A percentile compares a stretch with the other conserved stretches of the same genome.
Evolutionary conservation across 345 rosid species (phyloP).

Genomic region (Melastoma malabathricum): DNA sequence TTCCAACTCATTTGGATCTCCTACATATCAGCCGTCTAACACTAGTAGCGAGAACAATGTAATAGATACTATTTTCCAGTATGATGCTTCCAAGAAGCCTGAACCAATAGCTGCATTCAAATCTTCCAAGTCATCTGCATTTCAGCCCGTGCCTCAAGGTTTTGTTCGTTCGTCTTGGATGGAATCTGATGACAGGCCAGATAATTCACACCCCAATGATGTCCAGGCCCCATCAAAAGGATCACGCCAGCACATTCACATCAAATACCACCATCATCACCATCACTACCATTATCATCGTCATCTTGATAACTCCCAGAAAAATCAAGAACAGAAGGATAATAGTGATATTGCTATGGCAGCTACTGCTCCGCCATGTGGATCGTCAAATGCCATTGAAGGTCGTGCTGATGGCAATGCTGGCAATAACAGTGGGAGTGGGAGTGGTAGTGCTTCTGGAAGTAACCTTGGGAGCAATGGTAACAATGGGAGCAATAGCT

Average conservation of each 20-base stretch:
- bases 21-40: constrained; percentile 21
- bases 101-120: constrained; percentile 14
- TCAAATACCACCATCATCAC: constrained; percentile 25
- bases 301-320: constrained; percentile 17
- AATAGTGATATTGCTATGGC: constrained; percentile 12
- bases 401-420: constrained; percentile 11
- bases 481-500: constrained; percentile 19
- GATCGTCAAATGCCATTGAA: constrained; percentile 19
- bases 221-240: too few species aligned
- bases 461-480: constrained; percentile 40
- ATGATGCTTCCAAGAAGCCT: constrained; percentile 16
- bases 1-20: constrained; percentile 21
- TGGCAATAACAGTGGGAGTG: constrained; percentile 20
- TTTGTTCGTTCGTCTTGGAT: constrained; percentile 3
- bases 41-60: constrained; percentile 36
- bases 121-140: constrained; percentile 15
- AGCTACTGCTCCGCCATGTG: constrained; percentile 17
- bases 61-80: constrained; percentile 24
- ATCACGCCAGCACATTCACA: constrained; percentile 6
- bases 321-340: constrained; percentile 9
- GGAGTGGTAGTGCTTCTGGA: constrained; percentile 30
- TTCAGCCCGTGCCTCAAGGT: constrained; percentile 17
- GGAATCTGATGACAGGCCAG: too few species aligned
- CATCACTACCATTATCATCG: constrained; percentile 25
- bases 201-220: too few species aligned